These are phyloP conservation scores for Diplodia sapinea DNA, from an alignment of 2,329 filamentous ascomycete genomes.

Conservation along the genomic window DNA sequence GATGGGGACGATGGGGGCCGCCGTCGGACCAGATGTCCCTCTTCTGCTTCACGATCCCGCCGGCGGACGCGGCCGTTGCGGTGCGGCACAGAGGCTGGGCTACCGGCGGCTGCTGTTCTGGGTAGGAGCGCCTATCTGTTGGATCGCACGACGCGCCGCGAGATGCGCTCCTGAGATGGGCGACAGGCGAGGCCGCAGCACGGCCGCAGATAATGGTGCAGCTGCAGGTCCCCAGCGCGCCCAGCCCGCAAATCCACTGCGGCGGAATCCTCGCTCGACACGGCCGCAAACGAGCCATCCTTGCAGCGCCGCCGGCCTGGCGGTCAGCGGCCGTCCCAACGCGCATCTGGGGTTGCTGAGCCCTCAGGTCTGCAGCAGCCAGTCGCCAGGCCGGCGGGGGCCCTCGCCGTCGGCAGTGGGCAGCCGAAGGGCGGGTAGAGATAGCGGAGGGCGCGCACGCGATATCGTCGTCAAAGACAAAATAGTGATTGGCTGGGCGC, in stretches of 20 bases:
- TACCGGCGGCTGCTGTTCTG: constrained; percentile 14
- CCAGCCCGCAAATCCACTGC: constrained; percentile 17
- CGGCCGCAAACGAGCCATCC: constrained; percentile 21
- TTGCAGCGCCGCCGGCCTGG: constrained; percentile 13
- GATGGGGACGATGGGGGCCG: constrained; percentile 7
- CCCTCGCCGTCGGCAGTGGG: constrained; percentile 24
- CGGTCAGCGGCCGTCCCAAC: constrained; percentile 12
- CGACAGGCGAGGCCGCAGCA: constrained; percentile 8
- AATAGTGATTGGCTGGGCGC: constrained; percentile 26
- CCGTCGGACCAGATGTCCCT: constrained; percentile 2
- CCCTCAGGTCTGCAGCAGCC: not conserved
- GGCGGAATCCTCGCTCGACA: constrained; percentile 17
- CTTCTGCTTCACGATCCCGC: constrained; percentile 13
- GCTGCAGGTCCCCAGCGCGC: constrained; percentile 24
- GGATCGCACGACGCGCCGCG: constrained; percentile 10
- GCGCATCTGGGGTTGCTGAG: not conserved
- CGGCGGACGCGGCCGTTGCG: constrained; percentile 4
- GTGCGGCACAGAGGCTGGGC: constrained; percentile 2
- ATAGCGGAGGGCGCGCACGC: constrained; percentile 25
- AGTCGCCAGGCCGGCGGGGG: constrained; percentile 16
- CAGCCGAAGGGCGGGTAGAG: constrained; percentile 20
- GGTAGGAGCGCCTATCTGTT: constrained; percentile 22
- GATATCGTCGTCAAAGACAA: constrained; percentile 28
- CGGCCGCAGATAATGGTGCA: constrained; percentile 24
- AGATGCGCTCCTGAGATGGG: constrained; percentile 19